Evolutionary conservation across 495 filamentous ascomycete genomes (phyloP).

Genomic region (Lindgomyces ingoldianus): DNA sequence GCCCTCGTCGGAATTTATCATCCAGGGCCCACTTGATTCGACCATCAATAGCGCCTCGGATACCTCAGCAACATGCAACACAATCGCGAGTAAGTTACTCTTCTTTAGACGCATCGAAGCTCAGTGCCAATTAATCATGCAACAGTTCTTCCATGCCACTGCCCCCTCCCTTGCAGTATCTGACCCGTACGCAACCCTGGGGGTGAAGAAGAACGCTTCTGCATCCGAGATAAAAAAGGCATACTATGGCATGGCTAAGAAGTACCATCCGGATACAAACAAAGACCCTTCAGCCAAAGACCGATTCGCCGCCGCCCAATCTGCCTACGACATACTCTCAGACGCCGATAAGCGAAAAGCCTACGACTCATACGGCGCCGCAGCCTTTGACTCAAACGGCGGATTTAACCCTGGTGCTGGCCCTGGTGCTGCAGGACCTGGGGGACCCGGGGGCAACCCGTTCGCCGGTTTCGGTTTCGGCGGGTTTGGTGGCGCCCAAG

Average conservation of each 20-base stretch:
- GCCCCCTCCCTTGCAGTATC: conserved; percentile 61
- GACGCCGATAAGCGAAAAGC: conserved; percentile 89
- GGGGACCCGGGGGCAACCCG: conserved; percentile 46
- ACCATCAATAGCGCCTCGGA: conserved; percentile 20
- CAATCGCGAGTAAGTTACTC: conserved; percentile 27
- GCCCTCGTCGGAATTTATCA: conserved; percentile 27
- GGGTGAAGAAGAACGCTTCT: conserved; percentile 79
- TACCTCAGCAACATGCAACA: conserved; percentile 17
- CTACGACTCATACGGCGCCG: conserved; percentile 85
- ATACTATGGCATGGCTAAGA: conserved; percentile 97
- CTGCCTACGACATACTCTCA: conserved; percentile 87
- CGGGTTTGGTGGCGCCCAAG: conserved; percentile 51
- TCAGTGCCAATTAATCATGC: neutral
- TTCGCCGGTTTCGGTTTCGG: conserved; percentile 52
- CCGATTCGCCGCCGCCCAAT: conserved; percentile 86
- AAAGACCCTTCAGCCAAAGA: conserved; percentile 91
- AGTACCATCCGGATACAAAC: conserved; percentile 97
- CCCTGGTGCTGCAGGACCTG: conserved; percentile 48
- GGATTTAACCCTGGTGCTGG: conserved; percentile 72
- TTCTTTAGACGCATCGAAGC: neutral
- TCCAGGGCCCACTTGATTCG: conserved; percentile 19
- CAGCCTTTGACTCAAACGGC: conserved; percentile 78
- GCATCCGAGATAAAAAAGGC: conserved; percentile 93
- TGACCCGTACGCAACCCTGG: conserved; percentile 84
- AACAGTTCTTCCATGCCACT: conserved; percentile 78